Conservation (phyloP, 1,139 yeast species). For the Yamadazyma sp. region DNA sequence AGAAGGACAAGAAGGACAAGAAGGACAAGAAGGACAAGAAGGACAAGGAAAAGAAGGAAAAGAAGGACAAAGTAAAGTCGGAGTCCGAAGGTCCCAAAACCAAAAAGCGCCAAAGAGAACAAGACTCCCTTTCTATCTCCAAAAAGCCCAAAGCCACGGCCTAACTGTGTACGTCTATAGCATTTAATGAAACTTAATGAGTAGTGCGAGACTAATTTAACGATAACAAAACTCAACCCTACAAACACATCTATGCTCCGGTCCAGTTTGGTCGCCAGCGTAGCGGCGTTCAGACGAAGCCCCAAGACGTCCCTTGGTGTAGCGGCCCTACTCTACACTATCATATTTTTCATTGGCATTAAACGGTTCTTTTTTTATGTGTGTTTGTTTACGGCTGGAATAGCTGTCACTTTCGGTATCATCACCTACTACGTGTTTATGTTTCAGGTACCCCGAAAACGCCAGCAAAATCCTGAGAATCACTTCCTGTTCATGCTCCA, state of each 20-base stretch:
- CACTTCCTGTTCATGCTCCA: constrained; percentile 27
- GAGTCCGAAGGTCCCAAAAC: constrained; percentile 10
- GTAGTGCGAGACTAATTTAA: constrained; percentile 2
- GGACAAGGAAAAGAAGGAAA: constrained; percentile 8
- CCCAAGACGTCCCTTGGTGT: neutral
- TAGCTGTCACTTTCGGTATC: constrained; percentile 3
- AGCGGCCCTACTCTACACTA: neutral
- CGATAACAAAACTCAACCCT: neutral
- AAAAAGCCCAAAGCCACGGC: neutral
- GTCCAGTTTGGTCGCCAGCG: too few species aligned
- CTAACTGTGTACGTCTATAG: neutral
- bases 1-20: constrained; percentile 14
- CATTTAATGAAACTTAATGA: constrained; percentile 5
- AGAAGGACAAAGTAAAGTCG: constrained; percentile 11
- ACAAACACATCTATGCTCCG: neutral
- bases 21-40: constrained; percentile 11
- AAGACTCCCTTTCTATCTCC: neutral
- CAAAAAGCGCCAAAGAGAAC: constrained; percentile 1
- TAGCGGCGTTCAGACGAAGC: neutral
- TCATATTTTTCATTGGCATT: constrained; percentile 7
- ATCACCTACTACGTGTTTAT: constrained; percentile 11
- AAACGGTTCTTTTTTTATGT: constrained; percentile 8
- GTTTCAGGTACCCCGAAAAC: constrained; percentile 7
- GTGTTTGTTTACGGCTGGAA: constrained; percentile 9
- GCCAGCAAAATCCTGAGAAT: neutral